A percentile compares a stretch with the other conserved stretches of the same genome.
Conservation (phyloP, 2,329 filamentous ascomycete genomes). For the Akanthomyces muscarius region DNA sequence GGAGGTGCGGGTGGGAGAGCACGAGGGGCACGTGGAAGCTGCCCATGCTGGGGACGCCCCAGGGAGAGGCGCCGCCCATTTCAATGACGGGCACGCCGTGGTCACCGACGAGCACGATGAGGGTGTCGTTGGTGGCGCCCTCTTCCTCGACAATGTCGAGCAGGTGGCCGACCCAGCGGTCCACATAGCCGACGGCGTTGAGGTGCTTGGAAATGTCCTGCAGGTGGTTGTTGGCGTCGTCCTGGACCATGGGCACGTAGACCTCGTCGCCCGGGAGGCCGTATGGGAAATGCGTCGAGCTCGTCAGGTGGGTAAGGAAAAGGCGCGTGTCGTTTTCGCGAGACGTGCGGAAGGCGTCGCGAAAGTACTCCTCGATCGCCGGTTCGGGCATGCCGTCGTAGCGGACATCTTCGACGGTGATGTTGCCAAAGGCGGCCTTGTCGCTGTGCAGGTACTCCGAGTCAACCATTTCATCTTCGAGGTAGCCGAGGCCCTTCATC, state of each 20-base stretch:
- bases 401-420: constrained; percentile 30
- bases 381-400: constrained; percentile 33
- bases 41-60: constrained; percentile 31
- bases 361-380: constrained; percentile 31
- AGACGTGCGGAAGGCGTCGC: constrained; percentile 29
- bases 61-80: constrained; percentile 28
- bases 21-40: constrained; percentile 31
- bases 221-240: constrained; percentile 22
- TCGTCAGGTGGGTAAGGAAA: constrained; percentile 34
- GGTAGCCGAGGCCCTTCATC: constrained; percentile 30
- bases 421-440: constrained; percentile 27
- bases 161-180: constrained; percentile 31
- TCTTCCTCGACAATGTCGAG: constrained; percentile 30
- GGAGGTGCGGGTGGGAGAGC: constrained; percentile 32
- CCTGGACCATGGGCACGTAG: constrained; percentile 25
- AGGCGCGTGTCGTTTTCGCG: constrained; percentile 29
- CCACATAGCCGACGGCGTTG: constrained; percentile 31
- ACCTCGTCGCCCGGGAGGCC: constrained; percentile 27
- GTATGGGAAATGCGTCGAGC: constrained; percentile 34
- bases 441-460: constrained; percentile 29
- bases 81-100: constrained; percentile 32
- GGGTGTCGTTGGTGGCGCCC: constrained; percentile 31
- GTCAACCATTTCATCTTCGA: constrained; percentile 25
- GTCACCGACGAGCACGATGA: constrained; percentile 32
- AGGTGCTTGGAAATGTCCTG: constrained; percentile 33